These are phyloP conservation scores for Eucalyptus sp. DNA, from an alignment of 345 rosid species.

Conservation along the genomic window DNA sequence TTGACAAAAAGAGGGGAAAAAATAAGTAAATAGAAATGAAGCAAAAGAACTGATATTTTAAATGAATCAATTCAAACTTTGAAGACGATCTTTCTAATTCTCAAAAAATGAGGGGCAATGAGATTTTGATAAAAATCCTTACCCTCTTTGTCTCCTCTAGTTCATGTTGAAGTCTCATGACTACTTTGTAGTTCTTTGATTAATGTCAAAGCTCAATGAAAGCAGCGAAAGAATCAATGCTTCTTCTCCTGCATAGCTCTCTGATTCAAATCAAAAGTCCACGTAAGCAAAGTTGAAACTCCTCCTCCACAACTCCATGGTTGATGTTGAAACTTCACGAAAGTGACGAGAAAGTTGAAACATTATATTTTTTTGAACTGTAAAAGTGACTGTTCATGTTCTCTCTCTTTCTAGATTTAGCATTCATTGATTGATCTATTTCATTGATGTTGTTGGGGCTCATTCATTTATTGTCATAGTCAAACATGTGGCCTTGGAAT, in stretches of 20 bases:
- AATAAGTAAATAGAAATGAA: not conserved
- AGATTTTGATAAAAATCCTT: no score
- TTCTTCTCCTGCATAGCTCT: not conserved
- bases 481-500: not conserved
- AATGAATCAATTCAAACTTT: not conserved
- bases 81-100: not conserved
- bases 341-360: not conserved
- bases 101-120: not conserved
- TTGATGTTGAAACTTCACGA: not conserved
- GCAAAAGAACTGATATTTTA: not conserved
- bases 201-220: no score
- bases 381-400: not conserved
- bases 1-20: not conserved
- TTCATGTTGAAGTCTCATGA: not conserved
- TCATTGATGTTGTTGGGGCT: not conserved
- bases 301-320: not conserved
- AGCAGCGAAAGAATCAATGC: not conserved
- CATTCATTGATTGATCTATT: not conserved
- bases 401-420: not conserved
- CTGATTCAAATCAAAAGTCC: not conserved
- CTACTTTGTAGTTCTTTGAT: not conserved
- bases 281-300: not conserved
- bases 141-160: not conserved
- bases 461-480: not conserved
- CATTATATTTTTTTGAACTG: not conserved